These are phyloP conservation scores for Chalaropsis ovoidea DNA, from an alignment of 2,329 filamentous ascomycete genomes.

Conservation along the genomic window DNA sequence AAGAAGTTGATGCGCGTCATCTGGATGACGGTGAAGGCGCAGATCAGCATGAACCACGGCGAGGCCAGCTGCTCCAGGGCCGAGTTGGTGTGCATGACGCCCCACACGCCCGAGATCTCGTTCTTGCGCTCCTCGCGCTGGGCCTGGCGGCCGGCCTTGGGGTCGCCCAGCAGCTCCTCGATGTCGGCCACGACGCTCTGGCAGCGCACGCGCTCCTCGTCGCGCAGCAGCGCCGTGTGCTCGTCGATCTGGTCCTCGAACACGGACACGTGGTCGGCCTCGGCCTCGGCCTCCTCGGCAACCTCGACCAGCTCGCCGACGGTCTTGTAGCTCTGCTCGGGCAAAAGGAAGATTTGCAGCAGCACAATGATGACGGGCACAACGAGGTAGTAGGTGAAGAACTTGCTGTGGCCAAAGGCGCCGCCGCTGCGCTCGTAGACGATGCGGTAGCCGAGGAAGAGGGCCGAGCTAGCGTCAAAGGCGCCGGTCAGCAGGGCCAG, in stretches of 20 bases:
- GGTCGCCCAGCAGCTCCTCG: conserved; percentile 59
- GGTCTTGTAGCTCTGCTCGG: conserved; percentile 68
- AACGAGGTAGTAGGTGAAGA: conserved; percentile 62
- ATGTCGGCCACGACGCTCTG: conserved; percentile 60
- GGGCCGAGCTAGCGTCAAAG: conserved; percentile 70
- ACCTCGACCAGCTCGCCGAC: conserved; percentile 71
- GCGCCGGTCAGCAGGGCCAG: conserved; percentile 69
- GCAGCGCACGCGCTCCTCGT: conserved; percentile 50
- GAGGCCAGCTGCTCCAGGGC: conserved; percentile 64
- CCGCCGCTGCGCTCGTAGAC: conserved; percentile 50
- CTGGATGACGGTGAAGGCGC: conserved; percentile 66
- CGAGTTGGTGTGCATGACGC: conserved; percentile 64
- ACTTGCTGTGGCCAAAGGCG: conserved; percentile 51
- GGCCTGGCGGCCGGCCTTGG: conserved; percentile 51
- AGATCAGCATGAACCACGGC: conserved; percentile 77
- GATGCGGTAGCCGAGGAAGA: conserved; percentile 66
- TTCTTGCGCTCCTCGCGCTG: conserved; percentile 60
- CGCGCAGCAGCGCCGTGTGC: conserved; percentile 44
- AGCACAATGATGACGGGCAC: conserved; percentile 58
- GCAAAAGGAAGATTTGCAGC: conserved; percentile 62
- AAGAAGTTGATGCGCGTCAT: conserved; percentile 87
- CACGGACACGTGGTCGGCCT: conserved; percentile 28
- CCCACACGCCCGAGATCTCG: conserved; percentile 69
- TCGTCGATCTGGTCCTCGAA: conserved; percentile 50
- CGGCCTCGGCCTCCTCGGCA: conserved; percentile 45